These are phyloP conservation scores for Penicillium concentricum DNA, from an alignment of 2,329 filamentous ascomycete species.

Conservation along the genomic window DNA sequence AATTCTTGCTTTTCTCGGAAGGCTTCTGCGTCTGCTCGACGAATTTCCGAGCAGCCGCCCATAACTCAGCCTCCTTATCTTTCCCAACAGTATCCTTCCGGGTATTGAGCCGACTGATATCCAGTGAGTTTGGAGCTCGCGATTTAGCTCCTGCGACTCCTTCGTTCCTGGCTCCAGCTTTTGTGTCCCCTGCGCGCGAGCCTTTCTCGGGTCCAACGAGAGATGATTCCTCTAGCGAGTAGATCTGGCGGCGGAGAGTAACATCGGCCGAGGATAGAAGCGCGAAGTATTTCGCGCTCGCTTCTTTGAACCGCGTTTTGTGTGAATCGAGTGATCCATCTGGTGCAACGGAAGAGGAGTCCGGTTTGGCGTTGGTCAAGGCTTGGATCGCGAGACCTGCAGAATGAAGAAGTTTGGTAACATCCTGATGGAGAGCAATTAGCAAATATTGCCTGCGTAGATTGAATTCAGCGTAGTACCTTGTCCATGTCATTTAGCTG, in stretches of 20 bases:
- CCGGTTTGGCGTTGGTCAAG: slow-evolving; percentile 54
- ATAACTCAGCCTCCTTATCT: slow-evolving; percentile 80
- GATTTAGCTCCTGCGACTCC: slow-evolving; percentile 18
- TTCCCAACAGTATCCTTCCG: slow-evolving; percentile 76
- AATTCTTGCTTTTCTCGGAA: slow-evolving; percentile 1
- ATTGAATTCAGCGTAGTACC: slow-evolving; percentile 38
- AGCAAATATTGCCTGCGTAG: background rate
- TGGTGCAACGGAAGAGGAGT: slow-evolving; percentile 29
- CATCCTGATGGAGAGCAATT: slow-evolving; percentile 38
- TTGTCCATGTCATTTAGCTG: slow-evolving; percentile 79
- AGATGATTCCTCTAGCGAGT: slow-evolving; percentile 76
- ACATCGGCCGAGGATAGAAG: slow-evolving; percentile 74
- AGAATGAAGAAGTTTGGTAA: slow-evolving; percentile 56
- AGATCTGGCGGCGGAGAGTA: slow-evolving; percentile 70
- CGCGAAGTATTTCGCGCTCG: slow-evolving; percentile 63
- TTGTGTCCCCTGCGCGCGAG: slow-evolving; percentile 32
- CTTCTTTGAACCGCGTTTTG: slow-evolving; percentile 58
- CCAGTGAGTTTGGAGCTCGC: slow-evolving; percentile 60
- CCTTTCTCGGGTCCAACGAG: slow-evolving; percentile 59
- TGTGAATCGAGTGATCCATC: slow-evolving; percentile 53
- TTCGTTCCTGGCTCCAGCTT: slow-evolving; percentile 28
- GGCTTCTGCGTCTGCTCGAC: slow-evolving; percentile 44
- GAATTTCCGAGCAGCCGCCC: slow-evolving; percentile 61
- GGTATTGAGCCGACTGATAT: slow-evolving; percentile 88
- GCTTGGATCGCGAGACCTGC: slow-evolving; percentile 64